Percentiles rank a stretch among this genome's conserved stretches.
Evolutionary conservation across 73 alveolate genomes (phyloP).

Genomic region (Tetrahymena elliotti): DNA sequence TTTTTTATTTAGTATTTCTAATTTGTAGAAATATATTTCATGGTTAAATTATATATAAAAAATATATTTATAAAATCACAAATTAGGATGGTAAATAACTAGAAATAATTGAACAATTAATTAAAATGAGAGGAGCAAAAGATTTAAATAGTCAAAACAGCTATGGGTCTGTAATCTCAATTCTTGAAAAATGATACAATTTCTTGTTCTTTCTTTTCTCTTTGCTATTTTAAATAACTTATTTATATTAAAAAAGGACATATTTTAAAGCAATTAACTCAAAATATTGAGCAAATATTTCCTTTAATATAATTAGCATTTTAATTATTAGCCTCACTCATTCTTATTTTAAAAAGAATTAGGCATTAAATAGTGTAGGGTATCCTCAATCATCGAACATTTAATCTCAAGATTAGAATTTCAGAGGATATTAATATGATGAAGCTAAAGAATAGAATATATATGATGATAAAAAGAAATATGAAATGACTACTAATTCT

Average conservation of each 20-base stretch:
- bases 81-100: not conserved
- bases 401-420: not conserved
- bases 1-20: not conserved
- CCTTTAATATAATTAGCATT: no score
- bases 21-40: not conserved
- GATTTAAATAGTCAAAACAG: not conserved
- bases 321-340: no score
- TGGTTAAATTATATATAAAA: not conserved
- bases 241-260: not conserved
- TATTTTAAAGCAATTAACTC: no score
- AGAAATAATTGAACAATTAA: not conserved
- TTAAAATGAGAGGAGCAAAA: not conserved
- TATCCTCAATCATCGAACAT: not conserved
- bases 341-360: no score
- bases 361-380: not conserved
- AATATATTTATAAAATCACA: not conserved
- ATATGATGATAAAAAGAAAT: not conserved
- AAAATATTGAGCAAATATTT: not conserved
- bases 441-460: not conserved
- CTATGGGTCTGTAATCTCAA: not conserved
- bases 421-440: not conserved
- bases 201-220: not conserved
- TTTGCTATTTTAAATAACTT: not conserved
- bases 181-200: not conserved
- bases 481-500: no score